phyloP scores from a whole-genome alignment of 1,284 basidiomycete genomes.

The Rhodotorula mucilaginosa region DNA sequence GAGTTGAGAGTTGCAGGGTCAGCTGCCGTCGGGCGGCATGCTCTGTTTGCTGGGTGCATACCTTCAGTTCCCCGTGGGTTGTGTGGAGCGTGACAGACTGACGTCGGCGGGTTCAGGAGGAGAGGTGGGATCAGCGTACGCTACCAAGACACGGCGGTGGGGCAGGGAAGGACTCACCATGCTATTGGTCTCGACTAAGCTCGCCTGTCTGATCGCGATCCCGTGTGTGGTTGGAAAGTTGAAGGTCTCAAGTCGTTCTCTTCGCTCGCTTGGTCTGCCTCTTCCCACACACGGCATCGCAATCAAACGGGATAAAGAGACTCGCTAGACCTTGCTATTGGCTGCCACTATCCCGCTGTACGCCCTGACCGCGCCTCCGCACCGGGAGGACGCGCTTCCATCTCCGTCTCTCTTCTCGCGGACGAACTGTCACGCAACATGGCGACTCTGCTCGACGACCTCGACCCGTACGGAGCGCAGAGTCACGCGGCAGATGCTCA shows the following conservation, averaged over 20 bases:
- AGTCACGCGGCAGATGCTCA: fast-evolving
- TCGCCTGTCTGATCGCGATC: too few relatives aligned
- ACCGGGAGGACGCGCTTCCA: too few relatives aligned
- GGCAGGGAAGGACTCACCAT: too few relatives aligned
- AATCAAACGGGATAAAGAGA: too few relatives aligned
- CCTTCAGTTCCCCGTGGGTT: constrained; percentile 90
- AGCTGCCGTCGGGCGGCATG: not conserved
- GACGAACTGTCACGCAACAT: not conserved
- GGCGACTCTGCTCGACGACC: not conserved
- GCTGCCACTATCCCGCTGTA: too few relatives aligned
- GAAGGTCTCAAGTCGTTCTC: too few relatives aligned
- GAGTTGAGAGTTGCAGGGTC: not conserved
- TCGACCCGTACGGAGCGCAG: not conserved
- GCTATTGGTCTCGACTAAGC: too few relatives aligned
- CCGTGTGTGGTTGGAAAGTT: too few relatives aligned
- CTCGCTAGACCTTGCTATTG: not conserved
- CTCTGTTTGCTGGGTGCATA: constrained; percentile 46
- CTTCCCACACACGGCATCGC: too few relatives aligned
- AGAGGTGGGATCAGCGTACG: not conserved
- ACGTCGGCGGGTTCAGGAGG: not conserved
- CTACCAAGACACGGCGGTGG: not conserved
- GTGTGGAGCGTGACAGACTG: constrained; percentile 96
- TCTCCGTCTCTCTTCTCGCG: too few relatives aligned
- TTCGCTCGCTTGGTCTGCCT: too few relatives aligned
- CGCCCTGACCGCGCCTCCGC: too few relatives aligned